A percentile compares a stretch with the other conserved stretches of the same genome.
Conservation (phyloP, 192 early-diverging fungal genomes). For the Rhizophagus prolifer region DNA sequence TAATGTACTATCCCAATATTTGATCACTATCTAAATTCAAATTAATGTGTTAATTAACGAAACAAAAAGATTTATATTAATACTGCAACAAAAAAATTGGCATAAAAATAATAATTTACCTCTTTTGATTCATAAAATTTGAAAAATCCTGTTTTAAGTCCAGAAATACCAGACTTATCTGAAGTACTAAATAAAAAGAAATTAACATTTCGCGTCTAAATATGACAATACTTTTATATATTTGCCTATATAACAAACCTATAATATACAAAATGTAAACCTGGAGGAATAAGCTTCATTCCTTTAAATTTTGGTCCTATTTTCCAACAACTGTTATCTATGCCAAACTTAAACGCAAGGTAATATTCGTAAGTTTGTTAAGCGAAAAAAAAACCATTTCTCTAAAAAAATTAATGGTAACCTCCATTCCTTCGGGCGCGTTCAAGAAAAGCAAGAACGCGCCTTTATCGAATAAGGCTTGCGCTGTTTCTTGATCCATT, state of each 20-base stretch:
- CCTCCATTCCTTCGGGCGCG: constrained; percentile 66
- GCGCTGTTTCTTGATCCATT: constrained; percentile 86
- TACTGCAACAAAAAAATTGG: background rate
- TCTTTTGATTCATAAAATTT: constrained; percentile 64
- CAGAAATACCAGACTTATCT: constrained; percentile 47
- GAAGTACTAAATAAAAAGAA: constrained; percentile 31
- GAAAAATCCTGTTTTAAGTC: constrained; percentile 76
- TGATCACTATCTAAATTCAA: constrained; percentile 66
- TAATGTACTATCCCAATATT: constrained; percentile 71
- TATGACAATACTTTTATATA: background rate
- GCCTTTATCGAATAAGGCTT: constrained; percentile 71
- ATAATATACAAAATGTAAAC: constrained; percentile 92
- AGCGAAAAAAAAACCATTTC: background rate
- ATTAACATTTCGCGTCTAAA: background rate
- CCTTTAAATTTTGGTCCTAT: constrained; percentile 91
- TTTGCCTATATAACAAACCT: background rate
- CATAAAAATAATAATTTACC: constrained; percentile 36
- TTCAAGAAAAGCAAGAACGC: constrained; percentile 81
- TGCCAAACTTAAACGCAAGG: constrained; percentile 68
- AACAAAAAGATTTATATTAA: background rate
- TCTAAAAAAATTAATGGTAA: background rate
- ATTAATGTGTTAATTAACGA: constrained; percentile 31
- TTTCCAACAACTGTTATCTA: constrained; percentile 88
- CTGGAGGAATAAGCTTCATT: constrained; percentile 90
- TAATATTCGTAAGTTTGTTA: background rate